Percentiles rank a stretch among this genome's conserved stretches.
Conservation (phyloP, 257 asterid genomes). For the Haberlea rhodopensis region DNA sequence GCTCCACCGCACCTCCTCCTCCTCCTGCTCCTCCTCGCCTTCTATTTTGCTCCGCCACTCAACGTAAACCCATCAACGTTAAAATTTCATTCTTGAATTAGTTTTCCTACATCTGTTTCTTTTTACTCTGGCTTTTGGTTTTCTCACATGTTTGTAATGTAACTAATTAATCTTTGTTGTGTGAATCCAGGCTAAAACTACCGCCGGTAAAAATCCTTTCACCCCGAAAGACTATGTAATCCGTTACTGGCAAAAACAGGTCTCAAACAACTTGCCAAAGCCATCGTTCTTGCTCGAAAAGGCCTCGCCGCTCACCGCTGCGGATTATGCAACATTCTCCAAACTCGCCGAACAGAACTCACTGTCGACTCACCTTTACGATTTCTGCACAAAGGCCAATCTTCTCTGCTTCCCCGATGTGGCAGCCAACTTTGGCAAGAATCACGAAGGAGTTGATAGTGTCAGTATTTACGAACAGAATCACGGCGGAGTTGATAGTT, state of each 20-base stretch:
- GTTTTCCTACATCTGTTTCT: background rate
- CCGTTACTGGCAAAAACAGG: constrained; percentile 65
- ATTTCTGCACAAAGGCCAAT: constrained; percentile 61
- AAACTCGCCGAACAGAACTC: constrained; percentile 55
- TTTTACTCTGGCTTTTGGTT: background rate
- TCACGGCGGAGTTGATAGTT: too few relatives aligned
- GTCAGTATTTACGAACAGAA: too few relatives aligned
- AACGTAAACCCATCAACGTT: constrained; percentile 24
- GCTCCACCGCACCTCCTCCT: constrained; percentile 19
- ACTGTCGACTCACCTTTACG: constrained; percentile 54
- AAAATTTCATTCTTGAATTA: background rate
- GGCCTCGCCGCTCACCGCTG: constrained; percentile 61
- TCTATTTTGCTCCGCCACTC: constrained; percentile 23
- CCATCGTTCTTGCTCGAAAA: constrained; percentile 51
- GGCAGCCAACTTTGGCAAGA: too few relatives aligned
- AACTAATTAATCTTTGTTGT: constrained; percentile 13
- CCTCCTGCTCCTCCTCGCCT: constrained; percentile 25
- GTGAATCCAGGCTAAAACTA: constrained; percentile 43
- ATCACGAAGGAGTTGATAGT: too few relatives aligned
- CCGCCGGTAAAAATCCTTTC: constrained; percentile 41
- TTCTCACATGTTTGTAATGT: constrained; percentile 11
- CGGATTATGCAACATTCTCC: constrained; percentile 48
- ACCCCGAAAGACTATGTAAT: constrained; percentile 51
- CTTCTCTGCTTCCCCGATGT: too few relatives aligned
- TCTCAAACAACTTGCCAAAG: constrained; percentile 53